Base-by-base conservation (phyloP, 1,284 basidiomycete species). In the Sphaerobolus stellatus region DNA sequence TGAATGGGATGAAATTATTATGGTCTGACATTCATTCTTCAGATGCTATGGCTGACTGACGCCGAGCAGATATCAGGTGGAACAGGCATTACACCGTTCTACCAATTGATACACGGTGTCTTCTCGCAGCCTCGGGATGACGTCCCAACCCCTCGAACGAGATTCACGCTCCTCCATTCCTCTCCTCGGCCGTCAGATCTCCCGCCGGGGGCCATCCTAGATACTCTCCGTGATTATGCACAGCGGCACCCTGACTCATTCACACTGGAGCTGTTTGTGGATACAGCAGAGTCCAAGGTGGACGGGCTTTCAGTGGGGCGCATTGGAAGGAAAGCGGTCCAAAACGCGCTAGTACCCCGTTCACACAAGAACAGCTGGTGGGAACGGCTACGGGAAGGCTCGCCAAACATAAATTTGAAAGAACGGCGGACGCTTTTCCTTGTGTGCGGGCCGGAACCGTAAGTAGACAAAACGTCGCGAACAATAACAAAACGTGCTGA, bases 41-140 rank as follows among this genome's bases (percentile, higher is more conserved):
- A 20, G 24, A 25, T 24, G 25, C 7, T n/a, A 11, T 38, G 33
- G 38, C 24, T 36, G 27, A 57, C 46, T 27, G 27, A 30, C 44
- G n/a, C 22, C 40, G 57, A 54, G 18, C 54, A 92, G 90, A 83
- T 92, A 50, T 91, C 88, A 40, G 90, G 90, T 36, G 90, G 90
- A 28, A 92, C 90, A 4, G 90, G 90, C 25, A 83, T 92, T 47
- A 85, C 90, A 13, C 90, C 90, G 5, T 90, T 91, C 62, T 82
- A 82, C 63, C 90, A 92, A 64, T 71, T 90, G 27, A 59, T 75
- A 25, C 66, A 75, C 59, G 56, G 63, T 24, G 58, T 56, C 78
- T 79, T 64, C 78, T 76, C 65, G 68, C 65, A 28, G 60, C 75
- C 36, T 65, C 27, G 59, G 61, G 7, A 60, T 52, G 18, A 62